Percentiles rank a stretch among this genome's conserved stretches.
phyloP scores from a whole-genome alignment of 345 rosid genomes.

The Populus alba region DNA sequence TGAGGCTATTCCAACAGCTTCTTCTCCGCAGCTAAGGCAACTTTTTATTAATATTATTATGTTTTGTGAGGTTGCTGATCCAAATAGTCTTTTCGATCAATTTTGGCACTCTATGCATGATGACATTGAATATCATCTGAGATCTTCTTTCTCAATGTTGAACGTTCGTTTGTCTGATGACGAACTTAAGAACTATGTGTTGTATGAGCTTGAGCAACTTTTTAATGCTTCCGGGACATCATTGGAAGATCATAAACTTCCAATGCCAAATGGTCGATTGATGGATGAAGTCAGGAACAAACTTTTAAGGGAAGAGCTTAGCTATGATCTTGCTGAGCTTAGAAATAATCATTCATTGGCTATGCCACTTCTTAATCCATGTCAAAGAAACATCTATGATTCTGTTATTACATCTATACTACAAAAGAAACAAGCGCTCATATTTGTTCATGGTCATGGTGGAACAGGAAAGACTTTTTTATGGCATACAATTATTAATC shows the following conservation, averaged over 20 bases:
- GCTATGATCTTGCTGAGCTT: not conserved
- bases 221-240: not conserved
- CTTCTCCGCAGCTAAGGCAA: not conserved
- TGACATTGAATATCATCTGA: not conserved
- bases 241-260: not conserved
- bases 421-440: not conserved
- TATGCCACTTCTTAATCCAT: not conserved
- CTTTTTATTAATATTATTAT: not conserved
- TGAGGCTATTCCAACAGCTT: not conserved
- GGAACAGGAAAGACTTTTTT: not conserved
- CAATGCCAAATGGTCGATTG: not conserved
- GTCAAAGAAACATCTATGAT: not conserved
- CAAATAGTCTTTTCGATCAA: not conserved
- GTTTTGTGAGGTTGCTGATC: not conserved
- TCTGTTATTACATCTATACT: not conserved
- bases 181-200: too few species aligned
- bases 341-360: not conserved
- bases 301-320: not conserved
- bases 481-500: not conserved
- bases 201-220: not conserved
- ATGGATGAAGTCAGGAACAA: not conserved
- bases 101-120: not conserved
- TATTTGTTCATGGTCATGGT: not conserved
- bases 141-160: too few species aligned
- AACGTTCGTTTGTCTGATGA: too few species aligned